Evolutionary conservation across 2,329 filamentous ascomycete genomes (phyloP), one percentile per base, ranked within the genome.

Genomic region (Nannizzia gypsea): DNA sequence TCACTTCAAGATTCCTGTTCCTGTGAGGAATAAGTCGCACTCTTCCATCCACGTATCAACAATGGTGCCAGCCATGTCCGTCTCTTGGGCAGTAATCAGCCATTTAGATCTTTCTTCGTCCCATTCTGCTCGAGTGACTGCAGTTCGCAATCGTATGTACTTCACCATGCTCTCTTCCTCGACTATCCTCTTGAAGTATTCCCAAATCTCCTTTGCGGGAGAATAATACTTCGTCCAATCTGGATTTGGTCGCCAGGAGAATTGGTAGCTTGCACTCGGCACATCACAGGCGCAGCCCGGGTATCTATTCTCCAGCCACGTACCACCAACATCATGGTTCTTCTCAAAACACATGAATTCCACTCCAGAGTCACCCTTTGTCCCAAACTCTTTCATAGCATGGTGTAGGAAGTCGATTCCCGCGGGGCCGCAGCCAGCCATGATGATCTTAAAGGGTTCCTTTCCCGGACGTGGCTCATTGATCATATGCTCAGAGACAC

Each of bases 211-310:
- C 3, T 73, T 69, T 0, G 86, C 86, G 38, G 82, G 81, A 0
- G 86, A 81, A 66, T 87, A 89, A 61, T 84, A 78, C 65, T 88
- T 83, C 0, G 78, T 79, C 87, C 87, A 90, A 64, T 87, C 77
- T 0, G 79, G 81, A 60, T 89, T 89, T 0, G 85, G 84, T 5
- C 78, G 76, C 68, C 88, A 89, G 0, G 82, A 83, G 6, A 81
- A 81, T 67, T 88, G 85, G 65, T 89, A 89, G 20, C 85, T 83
- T 68, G 87, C 83, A 0, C 84, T 81, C 0, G 86, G 84, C 13
- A 89, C 81, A 68, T 88, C 85, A 64, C 86, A 89, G 46, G 83
- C 75, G 0, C 86, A 83, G 1, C 84, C 85, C 0, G 84, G 84
- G 63, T 87, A 87, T 54, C 66, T 63, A 59, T 71, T 73, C 50